Evolutionary conservation across 495 filamentous ascomycete species (phyloP).

Genomic region (Hypoxylon cercidicola): DNA sequence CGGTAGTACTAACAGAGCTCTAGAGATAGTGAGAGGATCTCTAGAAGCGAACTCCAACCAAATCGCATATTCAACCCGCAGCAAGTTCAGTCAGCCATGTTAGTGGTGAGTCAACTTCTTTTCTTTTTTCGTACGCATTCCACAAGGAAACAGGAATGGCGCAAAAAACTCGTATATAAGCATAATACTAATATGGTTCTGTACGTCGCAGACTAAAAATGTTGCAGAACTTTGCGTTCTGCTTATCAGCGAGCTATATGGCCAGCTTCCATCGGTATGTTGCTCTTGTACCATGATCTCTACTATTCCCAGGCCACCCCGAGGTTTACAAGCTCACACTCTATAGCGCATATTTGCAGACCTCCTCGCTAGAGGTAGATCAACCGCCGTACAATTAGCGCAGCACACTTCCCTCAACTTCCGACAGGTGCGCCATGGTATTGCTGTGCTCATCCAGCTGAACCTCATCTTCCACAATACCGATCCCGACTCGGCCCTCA

Average conservation of each 20-base stretch:
- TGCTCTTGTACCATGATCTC: conserved; percentile 2
- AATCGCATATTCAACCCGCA: conserved; percentile 21
- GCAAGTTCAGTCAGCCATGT: conserved; percentile 43
- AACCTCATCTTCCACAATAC: conserved; percentile 82
- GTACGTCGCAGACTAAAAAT: conserved; percentile 60
- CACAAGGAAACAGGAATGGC: neutral
- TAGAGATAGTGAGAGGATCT: conserved; percentile 78
- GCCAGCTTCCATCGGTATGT: conserved; percentile 89
- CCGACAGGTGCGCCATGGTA: conserved; percentile 76
- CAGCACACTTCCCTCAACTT: conserved; percentile 73
- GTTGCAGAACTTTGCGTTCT: conserved; percentile 85
- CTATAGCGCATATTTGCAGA: conserved; percentile 78
- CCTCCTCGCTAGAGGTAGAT: conserved; percentile 79
- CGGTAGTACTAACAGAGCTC: conserved; percentile 76
- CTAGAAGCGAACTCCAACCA: conserved; percentile 62
- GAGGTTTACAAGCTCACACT: conserved; percentile 25
- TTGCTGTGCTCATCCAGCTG: conserved; percentile 87
- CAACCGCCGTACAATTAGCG: conserved; percentile 71
- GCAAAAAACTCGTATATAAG: no score
- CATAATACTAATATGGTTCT: conserved; percentile 23
- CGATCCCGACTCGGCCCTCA: conserved; percentile 67
- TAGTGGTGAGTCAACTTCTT: conserved; percentile 52
- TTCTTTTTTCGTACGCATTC: conserved; percentile 5
- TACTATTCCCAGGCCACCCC: conserved; percentile 1
- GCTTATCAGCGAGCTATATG: conserved; percentile 87